Evolutionary conservation across 2,329 filamentous ascomycete genomes (phyloP).

Genomic region (Xylariaceae sp.): DNA sequence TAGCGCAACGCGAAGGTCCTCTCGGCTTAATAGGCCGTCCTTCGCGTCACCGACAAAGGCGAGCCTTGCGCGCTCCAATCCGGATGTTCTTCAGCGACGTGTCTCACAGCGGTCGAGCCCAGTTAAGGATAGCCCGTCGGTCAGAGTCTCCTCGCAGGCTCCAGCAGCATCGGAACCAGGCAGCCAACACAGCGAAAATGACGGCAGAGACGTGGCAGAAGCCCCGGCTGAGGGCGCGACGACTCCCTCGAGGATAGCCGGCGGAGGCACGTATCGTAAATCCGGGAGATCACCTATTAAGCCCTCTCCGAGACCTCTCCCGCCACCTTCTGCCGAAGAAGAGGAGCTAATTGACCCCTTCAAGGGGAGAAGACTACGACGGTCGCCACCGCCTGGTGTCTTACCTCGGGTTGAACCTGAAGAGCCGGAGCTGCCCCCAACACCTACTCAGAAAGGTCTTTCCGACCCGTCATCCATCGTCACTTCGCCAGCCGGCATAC

Average conservation of each 20-base stretch:
- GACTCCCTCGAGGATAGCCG: constrained; percentile 24
- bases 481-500: constrained; percentile 54
- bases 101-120: constrained; percentile 25
- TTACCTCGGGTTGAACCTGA: constrained; percentile 32
- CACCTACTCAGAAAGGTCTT: constrained; percentile 43
- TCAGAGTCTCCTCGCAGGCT: too few relatives aligned
- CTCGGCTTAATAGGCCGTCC: constrained; percentile 42
- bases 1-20: constrained; percentile 16
- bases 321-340: constrained; percentile 39
- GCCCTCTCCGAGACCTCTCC: constrained; percentile 42
- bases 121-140: constrained; percentile 11
- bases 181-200: constrained; percentile 18
- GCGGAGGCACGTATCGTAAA: constrained; percentile 32
- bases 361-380: constrained; percentile 32
- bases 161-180: constrained; percentile 19
- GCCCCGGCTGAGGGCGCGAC: too few relatives aligned
- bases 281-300: constrained; percentile 38
- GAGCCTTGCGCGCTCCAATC: constrained; percentile 56
- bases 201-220: constrained; percentile 25
- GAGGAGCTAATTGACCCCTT: constrained; percentile 41
- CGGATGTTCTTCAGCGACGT: constrained; percentile 48
- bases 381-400: constrained; percentile 33
- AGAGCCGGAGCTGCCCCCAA: constrained; percentile 61
- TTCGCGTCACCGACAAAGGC: constrained; percentile 64
- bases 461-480: constrained; percentile 46